Base-by-base conservation (phyloP, 1,284 basidiomycete species). In the Ustilago bromivora region DNA sequence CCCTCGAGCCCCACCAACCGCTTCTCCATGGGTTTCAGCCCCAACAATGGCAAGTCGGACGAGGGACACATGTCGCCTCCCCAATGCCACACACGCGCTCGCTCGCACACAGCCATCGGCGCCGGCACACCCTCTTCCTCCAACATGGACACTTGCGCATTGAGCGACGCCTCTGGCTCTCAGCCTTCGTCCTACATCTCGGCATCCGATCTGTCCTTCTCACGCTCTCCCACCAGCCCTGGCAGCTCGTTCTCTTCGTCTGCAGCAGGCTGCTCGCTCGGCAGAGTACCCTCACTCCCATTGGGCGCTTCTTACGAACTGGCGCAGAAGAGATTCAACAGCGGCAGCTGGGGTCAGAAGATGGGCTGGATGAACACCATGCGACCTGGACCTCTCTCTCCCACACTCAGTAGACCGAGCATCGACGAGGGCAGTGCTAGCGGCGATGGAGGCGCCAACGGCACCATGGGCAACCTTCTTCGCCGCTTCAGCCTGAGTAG, bases 281-380 rank as follows among this genome's bases (percentile, higher is more conserved):
- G 77, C 23, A 59, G 77, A n/a, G 77, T 79, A 1, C 77, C 77
- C 9, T 79, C 77, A 56, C 54, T 79, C 35, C 77, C 77, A 4
- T 47, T 79, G 65, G 68, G 69, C 6, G 57, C 69, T 0, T 76
- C 73, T 40, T 79, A 79, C 63, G 77, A 79, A 60, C 74, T 73
- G 52, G 77, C 77, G n/a, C 77, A 76, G 49, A 79, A 79, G 74
- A 49, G 77, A 35, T 73, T 79, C 68, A 62, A 78, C 59, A 78
- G 76, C 66, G 76, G 76, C 52, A 78, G 76, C 59, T 78, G 76
- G 76, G 65, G 66, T 19, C 74, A 72, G 46, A 77, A 73, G 58
- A 65, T 72, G 53, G 69, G 71, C 49, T 77, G 73, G 72, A 76
- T 76, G 69, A 68, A 59, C 62, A 69, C 61, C 1, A 71, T 76